A percentile compares a stretch with the other conserved stretches of the same genome.
Evolutionary conservation across 2,329 filamentous ascomycete genomes (phyloP).

Genomic region (Alternaria postmessia): DNA sequence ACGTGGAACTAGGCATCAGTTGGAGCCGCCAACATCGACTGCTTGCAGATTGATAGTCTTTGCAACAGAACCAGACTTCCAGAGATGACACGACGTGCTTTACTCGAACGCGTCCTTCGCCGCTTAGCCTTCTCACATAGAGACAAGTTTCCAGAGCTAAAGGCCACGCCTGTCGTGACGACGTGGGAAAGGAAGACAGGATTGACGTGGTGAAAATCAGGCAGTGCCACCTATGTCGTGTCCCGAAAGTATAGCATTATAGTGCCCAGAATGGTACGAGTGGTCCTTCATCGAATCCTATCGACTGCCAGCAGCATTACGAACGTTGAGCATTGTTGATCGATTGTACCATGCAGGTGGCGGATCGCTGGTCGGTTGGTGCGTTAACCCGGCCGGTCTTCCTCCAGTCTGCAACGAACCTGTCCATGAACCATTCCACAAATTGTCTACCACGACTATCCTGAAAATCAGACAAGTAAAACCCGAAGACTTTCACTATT

Average conservation of each 20-base stretch:
- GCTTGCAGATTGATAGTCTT: neutral
- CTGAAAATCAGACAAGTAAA: neutral
- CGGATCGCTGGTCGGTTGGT: neutral
- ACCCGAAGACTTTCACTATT: neutral
- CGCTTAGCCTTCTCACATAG: slow-evolving; percentile 19
- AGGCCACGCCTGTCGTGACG: slow-evolving; percentile 18
- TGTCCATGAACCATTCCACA: neutral
- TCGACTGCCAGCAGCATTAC: neutral
- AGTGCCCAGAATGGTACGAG: neutral
- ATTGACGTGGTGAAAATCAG: slow-evolving; percentile 18
- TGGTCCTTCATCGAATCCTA: neutral
- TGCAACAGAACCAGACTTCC: neutral
- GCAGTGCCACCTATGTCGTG: neutral
- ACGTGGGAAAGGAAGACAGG: slow-evolving; percentile 31
- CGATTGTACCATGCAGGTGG: neutral
- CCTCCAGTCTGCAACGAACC: neutral
- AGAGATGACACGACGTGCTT: slow-evolving; percentile 4
- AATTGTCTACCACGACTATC: neutral
- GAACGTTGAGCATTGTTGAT: neutral
- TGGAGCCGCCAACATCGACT: neutral
- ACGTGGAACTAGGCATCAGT: neutral
- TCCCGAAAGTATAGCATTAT: neutral
- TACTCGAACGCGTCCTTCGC: slow-evolving; percentile 23
- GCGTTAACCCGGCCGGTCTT: neutral
- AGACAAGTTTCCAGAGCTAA: slow-evolving; percentile 28